Evolutionary conservation across 2,329 filamentous ascomycete species (phyloP).

Genomic region (Myriosclerotinia curreyana): DNA sequence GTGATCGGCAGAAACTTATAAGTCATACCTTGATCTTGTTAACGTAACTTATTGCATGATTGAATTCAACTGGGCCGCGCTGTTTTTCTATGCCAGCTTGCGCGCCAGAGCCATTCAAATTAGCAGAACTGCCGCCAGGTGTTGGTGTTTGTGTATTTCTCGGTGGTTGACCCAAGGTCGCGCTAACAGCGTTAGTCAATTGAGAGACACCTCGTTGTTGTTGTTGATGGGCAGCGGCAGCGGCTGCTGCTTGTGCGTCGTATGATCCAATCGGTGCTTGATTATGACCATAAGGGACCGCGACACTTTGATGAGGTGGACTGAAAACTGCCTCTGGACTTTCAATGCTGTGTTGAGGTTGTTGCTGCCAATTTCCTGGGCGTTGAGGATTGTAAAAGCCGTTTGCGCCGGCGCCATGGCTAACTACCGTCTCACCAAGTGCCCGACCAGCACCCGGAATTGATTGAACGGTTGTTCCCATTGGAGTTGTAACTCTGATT

Average conservation of each 20-base stretch:
- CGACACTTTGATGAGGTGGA: conserved; percentile 52
- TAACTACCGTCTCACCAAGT: conserved; percentile 40
- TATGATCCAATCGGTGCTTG: conserved; percentile 40
- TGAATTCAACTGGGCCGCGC: conserved; percentile 93
- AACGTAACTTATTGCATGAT: conserved; percentile 98
- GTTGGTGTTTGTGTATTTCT: conserved; percentile 59
- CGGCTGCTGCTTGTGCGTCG: conserved; percentile 44
- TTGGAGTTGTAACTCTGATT: conserved; percentile 93
- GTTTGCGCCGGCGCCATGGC: conserved; percentile 28
- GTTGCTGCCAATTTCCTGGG: conserved; percentile 52
- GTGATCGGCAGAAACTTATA: conserved; percentile 31
- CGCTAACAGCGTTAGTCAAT: conserved; percentile 57
- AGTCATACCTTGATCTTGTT: conserved; percentile 93
- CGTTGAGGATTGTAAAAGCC: conserved; percentile 44
- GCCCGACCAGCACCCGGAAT: conserved; percentile 57
- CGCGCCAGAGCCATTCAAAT: conserved; percentile 59
- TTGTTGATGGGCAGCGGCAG: conserved; percentile 52
- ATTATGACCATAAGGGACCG: conserved; percentile 46
- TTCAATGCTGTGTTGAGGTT: conserved; percentile 57
- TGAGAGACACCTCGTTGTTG: conserved; percentile 65
- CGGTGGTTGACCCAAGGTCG: conserved; percentile 43
- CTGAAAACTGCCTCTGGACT: conserved; percentile 63
- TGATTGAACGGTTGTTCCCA: conserved; percentile 92
- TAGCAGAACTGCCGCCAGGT: conserved; percentile 52
- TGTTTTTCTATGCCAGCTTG: conserved; percentile 68